These are phyloP conservation scores for Suhomyces prunicola DNA, from an alignment of 805 yeast genomes.

Conservation along the genomic window DNA sequence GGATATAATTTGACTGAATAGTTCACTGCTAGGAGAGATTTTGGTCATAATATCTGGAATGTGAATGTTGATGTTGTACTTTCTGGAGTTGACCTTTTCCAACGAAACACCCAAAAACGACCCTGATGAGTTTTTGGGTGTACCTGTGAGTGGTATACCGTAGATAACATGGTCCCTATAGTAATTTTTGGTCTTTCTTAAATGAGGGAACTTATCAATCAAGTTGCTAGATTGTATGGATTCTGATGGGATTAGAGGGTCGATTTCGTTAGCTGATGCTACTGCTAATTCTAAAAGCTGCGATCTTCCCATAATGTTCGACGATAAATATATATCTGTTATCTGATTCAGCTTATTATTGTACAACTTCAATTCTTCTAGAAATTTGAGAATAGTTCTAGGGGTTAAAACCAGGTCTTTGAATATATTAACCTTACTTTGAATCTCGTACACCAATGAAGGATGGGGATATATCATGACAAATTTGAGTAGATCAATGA, in stretches of 20 bases:
- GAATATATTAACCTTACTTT: conserved; percentile 2
- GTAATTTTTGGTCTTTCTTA: conserved; percentile 20
- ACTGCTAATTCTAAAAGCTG: conserved; percentile 15
- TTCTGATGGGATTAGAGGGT: conserved; percentile 4
- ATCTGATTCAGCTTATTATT: conserved; percentile 17
- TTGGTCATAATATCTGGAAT: conserved; percentile 40
- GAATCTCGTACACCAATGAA: conserved; percentile 8
- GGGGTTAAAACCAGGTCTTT: conserved; percentile 3
- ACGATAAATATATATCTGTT: conserved; percentile 29
- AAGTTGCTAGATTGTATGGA: conserved; percentile 5
- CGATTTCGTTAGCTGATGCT: conserved; percentile 16
- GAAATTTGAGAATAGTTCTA: conserved; percentile 9
- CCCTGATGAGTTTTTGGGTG: not conserved
- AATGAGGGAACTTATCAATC: conserved; percentile 30
- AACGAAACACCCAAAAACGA: conserved; percentile 32
- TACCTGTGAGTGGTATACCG: conserved; percentile 18
- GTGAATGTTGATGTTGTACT: conserved; percentile 36
- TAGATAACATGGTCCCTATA: conserved; percentile 32
- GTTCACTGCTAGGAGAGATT: conserved; percentile 26
- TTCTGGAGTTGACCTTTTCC: conserved; percentile 33
- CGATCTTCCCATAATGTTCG: conserved; percentile 22
- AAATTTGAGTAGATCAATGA: conserved; percentile 29
- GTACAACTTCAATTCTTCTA: conserved; percentile 21
- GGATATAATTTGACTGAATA: conserved; percentile 12
- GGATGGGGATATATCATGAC: conserved; percentile 34